Conservation (phyloP, 371 early-diverging fungal species). For the Mucor circinelloides region DNA sequence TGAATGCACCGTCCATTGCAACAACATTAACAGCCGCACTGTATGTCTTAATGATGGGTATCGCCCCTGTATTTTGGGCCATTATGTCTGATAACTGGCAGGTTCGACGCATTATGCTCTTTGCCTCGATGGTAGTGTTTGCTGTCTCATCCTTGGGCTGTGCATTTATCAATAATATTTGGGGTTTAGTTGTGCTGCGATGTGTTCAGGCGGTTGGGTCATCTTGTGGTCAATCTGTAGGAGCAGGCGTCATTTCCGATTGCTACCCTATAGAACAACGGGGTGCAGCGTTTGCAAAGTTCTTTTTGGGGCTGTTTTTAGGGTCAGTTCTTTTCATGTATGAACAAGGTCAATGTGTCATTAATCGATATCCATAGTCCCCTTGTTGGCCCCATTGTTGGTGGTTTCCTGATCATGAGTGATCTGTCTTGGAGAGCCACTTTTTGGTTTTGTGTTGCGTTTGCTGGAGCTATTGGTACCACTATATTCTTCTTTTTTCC, state of each 20-base stretch:
- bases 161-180: constrained; percentile 61
- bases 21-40: constrained; percentile 60
- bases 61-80: constrained; percentile 69
- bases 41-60: constrained; percentile 60
- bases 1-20: constrained; percentile 50
- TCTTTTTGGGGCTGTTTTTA: constrained; percentile 52
- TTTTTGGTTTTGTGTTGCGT: constrained; percentile 37
- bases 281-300: constrained; percentile 43
- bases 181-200: constrained; percentile 65
- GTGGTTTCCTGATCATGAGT: constrained; percentile 36
- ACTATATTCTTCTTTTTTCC: constrained; percentile 54
- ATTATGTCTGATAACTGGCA: constrained; percentile 64
- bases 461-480: constrained; percentile 18
- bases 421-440: constrained; percentile 28
- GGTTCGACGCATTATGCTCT: constrained; percentile 60
- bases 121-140: constrained; percentile 61
- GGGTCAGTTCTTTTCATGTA: constrained; percentile 8
- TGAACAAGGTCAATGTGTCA: neutral
- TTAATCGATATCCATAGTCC: neutral
- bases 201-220: constrained; percentile 74
- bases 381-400: constrained; percentile 24
- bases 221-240: constrained; percentile 66
- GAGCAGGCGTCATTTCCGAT: constrained; percentile 46
- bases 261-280: constrained; percentile 28
- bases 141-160: constrained; percentile 64